phyloP scores from a whole-genome alignment of 305 asterid species.

The Solanum chacoense region DNA sequence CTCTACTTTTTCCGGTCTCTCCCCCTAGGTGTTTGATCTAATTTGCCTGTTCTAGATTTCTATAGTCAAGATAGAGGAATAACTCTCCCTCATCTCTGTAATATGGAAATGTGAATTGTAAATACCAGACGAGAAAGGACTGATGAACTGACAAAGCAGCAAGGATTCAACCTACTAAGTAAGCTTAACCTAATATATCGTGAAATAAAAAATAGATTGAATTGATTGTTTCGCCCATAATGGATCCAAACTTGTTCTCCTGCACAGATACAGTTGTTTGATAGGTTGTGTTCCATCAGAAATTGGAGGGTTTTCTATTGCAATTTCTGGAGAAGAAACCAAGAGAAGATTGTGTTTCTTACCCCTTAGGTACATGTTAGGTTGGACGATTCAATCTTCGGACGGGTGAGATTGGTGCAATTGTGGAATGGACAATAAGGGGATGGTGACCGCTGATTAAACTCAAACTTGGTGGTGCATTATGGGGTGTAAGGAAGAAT shows the following conservation, averaged over 20 bases:
- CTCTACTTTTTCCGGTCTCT: neutral
- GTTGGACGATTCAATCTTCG: neutral
- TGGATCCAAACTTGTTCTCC: neutral
- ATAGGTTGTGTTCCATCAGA: neutral
- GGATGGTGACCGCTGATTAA: neutral
- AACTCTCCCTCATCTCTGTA: neutral
- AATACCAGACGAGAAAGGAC: neutral
- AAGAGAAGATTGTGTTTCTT: neutral
- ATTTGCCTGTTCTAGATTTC: neutral
- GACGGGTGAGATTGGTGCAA: neutral
- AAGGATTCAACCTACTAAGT: neutral
- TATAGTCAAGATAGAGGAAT: neutral
- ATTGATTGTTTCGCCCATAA: neutral
- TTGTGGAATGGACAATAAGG: neutral
- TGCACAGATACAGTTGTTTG: neutral
- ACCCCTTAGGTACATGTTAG: neutral
- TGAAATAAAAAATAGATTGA: neutral
- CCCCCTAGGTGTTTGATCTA: neutral
- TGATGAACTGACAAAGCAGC: neutral
- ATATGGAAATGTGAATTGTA: neutral
- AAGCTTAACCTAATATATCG: neutral
- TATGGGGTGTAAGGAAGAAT: neutral
- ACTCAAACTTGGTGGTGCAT: neutral
- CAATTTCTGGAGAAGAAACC: neutral
- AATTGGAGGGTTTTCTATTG: neutral